Evolutionary conservation across 306 rosid species (phyloP), one percentile per base, ranked within the genome.

Genomic region (Corylus americana): DNA sequence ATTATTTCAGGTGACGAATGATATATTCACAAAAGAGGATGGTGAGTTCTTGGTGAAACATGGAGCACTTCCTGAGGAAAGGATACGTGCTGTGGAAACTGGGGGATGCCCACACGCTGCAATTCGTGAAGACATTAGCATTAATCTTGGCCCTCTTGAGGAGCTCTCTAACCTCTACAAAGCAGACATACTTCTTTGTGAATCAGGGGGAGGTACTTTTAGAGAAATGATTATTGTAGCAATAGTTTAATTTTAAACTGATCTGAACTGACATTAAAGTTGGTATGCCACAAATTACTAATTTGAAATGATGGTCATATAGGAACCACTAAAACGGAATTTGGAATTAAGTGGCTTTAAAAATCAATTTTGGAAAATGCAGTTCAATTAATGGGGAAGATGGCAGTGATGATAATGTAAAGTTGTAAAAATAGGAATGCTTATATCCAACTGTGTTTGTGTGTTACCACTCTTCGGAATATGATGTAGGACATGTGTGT

Each of bases 51-150:
- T 95, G 93, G 98, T 95, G 77, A 95, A 87, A 54, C 88, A 93
- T 75, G 94, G 93, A 81, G 99, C 99, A 55, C 91, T 95, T 59
- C 96, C 98, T 0, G 91, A 90, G 79, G 99, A 95, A 86, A 93
- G 99, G 77, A 95, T 95, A 42, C 92, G 98, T 45, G 99, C 99
- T 31, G 96, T 95, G 29, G 99, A 95, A 88, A 93, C 98, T 70
- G 99, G 98, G 45, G 99, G 98, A 11, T 95, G 99, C 64, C 99
- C 99, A 0, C 99, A 91, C 45, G 99, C 99, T 63, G 99, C 99
- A 0, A 91, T 95, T 77, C 86, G 97, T 4, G 99, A 95, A 82
- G 99, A 95, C 78, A 95, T 95, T 61, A 95, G 99, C 85, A 93
- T 95, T 73, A 95, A 95, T 85, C 99, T 95, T 73, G 99, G 99